These are phyloP conservation scores for Furcasterigmium furcatum DNA, from an alignment of 2,329 filamentous ascomycete species.

Conservation along the genomic window DNA sequence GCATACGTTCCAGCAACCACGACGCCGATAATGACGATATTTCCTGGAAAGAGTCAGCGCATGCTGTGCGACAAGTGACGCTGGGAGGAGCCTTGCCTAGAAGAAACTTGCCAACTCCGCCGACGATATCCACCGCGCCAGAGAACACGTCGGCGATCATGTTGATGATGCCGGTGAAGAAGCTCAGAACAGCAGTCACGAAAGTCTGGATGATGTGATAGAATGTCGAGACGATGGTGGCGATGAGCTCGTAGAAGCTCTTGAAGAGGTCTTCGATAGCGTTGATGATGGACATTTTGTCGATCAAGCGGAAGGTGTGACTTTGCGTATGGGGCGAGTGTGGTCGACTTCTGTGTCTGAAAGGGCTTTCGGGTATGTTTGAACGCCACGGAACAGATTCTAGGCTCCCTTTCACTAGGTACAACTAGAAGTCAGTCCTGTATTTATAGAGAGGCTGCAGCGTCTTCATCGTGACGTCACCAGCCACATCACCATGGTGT, in stretches of 20 bases:
- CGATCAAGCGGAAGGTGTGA: not conserved
- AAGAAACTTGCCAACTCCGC: slow-evolving; percentile 35
- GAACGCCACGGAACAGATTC: too few species aligned
- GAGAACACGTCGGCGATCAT: slow-evolving; percentile 28
- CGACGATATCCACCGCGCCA: slow-evolving; percentile 31
- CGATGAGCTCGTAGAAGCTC: slow-evolving; percentile 37
- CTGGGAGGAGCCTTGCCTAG: slow-evolving; percentile 22
- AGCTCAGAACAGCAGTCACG: slow-evolving; percentile 27
- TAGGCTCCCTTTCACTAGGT: too few species aligned
- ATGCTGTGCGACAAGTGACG: not conserved
- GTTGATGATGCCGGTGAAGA: slow-evolving; percentile 31
- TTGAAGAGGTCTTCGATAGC: slow-evolving; percentile 34
- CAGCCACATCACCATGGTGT: slow-evolving; percentile 7
- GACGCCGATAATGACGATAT: slow-evolving; percentile 29
- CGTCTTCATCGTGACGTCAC: slow-evolving; percentile 13
- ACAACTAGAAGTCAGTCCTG: too few species aligned
- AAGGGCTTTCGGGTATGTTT: too few species aligned
- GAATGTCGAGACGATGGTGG: slow-evolving; percentile 30
- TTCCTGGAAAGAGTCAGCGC: slow-evolving; percentile 20
- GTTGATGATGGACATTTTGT: slow-evolving; percentile 28
- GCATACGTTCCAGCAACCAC: slow-evolving; percentile 24
- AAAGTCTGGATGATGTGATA: slow-evolving; percentile 28
- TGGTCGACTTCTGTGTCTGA: not conserved
- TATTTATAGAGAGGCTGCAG: slow-evolving; percentile 2
- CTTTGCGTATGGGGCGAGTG: too few species aligned